These are phyloP conservation scores for Toxicodendron radicans DNA, from an alignment of 345 rosid genomes.

Conservation along the genomic window DNA sequence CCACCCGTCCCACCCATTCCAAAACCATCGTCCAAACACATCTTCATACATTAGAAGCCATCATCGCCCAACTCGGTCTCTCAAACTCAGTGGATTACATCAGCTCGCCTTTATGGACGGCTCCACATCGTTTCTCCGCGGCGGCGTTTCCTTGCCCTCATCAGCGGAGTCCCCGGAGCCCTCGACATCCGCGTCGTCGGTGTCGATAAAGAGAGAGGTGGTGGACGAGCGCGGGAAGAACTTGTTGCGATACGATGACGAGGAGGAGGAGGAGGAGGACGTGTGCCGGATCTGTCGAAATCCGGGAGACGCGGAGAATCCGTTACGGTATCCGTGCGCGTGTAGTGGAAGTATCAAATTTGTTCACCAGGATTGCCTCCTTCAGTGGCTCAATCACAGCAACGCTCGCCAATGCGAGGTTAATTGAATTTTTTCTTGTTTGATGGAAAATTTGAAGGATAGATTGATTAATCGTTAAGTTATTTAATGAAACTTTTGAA, in stretches of 20 bases:
- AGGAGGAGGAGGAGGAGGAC: constrained; percentile 93
- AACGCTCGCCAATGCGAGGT: constrained; percentile 99
- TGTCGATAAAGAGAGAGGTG: constrained; percentile 14
- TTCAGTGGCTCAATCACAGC: constrained; percentile 98
- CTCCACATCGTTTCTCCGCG: constrained; percentile 33
- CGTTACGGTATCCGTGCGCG: constrained; percentile 92
- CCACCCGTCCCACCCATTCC: neutral
- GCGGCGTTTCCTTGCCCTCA: constrained; percentile 23
- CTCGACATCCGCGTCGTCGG: constrained; percentile 22
- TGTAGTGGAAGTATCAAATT: constrained; percentile 98
- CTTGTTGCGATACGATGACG: constrained; percentile 45
- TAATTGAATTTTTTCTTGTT: neutral
- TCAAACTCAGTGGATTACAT: constrained; percentile 18
- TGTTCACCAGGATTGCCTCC: constrained; percentile 97
- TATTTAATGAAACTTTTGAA: too few species aligned
- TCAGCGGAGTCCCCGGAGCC: constrained; percentile 11
- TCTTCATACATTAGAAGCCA: neutral
- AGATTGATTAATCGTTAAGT: neutral
- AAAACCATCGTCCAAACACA: neutral
- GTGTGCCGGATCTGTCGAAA: constrained; percentile 99
- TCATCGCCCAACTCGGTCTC: neutral
- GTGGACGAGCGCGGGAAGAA: constrained; percentile 3
- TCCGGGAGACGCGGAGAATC: constrained; percentile 90
- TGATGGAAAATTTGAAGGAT: neutral
- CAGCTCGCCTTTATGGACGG: constrained; percentile 28